Conservation (phyloP, 306 rosid genomes). For the Glycine latifolia region DNA sequence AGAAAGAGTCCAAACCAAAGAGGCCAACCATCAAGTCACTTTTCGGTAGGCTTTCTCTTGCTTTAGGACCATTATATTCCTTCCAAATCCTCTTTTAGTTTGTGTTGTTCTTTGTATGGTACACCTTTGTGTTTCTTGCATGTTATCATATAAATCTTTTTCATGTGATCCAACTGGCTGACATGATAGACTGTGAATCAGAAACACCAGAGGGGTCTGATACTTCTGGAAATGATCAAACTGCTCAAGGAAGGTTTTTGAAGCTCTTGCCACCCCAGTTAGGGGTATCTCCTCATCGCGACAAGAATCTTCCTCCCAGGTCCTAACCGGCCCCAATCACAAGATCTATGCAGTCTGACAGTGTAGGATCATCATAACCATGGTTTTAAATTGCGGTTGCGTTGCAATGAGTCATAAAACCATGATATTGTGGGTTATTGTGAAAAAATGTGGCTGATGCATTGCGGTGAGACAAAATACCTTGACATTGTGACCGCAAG, state of each 20-base stretch:
- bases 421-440: no score
- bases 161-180: conserved; percentile 49
- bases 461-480: no score
- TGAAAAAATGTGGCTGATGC: no score
- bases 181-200: conserved; percentile 62
- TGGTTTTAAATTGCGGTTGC: no score
- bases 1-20: conserved; percentile 75
- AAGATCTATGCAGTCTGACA: conserved; percentile 37
- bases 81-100: conserved; percentile 4
- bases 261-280: conserved; percentile 73
- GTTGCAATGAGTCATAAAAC: no score
- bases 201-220: conserved; percentile 57
- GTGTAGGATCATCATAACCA: conserved; percentile 36
- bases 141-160: conserved; percentile 1
- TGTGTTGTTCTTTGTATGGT: conserved; percentile 20
- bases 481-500: no score
- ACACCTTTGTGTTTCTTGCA: conserved; percentile 29
- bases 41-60: conserved; percentile 71
- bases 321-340: conserved; percentile 50
- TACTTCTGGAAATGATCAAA: conserved; percentile 45
- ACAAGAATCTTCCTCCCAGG: conserved; percentile 56
- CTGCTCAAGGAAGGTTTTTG: conserved; percentile 78
- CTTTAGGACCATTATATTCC: conserved; percentile 35
- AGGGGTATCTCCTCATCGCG: conserved; percentile 57
- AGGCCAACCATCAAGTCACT: conserved; percentile 88